Base-by-base conservation (phyloP, 2,329 filamentous ascomycete genomes). In the Verticillium dahliae region DNA sequence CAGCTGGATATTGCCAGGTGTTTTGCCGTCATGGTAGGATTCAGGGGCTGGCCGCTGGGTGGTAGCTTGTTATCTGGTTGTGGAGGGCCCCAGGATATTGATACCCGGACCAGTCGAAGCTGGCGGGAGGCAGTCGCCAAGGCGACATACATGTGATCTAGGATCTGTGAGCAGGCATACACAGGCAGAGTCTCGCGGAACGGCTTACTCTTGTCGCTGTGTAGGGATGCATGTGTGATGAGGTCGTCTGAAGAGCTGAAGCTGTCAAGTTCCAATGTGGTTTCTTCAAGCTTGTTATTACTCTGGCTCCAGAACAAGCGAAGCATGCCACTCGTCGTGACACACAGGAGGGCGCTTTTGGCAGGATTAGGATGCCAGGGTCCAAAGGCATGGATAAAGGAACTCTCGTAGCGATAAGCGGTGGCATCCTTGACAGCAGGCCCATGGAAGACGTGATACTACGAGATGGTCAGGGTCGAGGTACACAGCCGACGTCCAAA, bases 281-380 rank as follows among this genome's bases (percentile, higher is more conserved):
- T 84, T 70, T 96, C 90, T 63, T 88, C 85, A 76, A 91, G 88
- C 67, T 85, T 85, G 61, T 81, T 84, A 71, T 87, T 91, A 54
- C 85, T 87, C 66, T 93, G 90, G 50, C 90, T 85, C 76, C 89
- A 97, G 57, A 93, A 82, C 69, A 97, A 80, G 68, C 88, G 89
- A 60, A 97, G 79, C 57, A 85, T 76, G 7, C 91, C 91, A 67
- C 87, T 87, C 55, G 87, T 84, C 35, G 90, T 95, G 60, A 97
- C 83, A 65, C 88, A 90, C 13, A 97, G 75, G 54, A 97, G 75
- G 1, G 90, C 90, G 57, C 90, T 89, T 72, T 90, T 92, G 60
- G 81, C 80, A 2, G 85, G 80, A 62, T 85, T 84, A 0, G 90
- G 89, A 71, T 96, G 91, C 63, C 84, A 88, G 4, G 92, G 90